Conservation (phyloP, 148 eudicot genomes). For the Cornus controversa region DNA sequence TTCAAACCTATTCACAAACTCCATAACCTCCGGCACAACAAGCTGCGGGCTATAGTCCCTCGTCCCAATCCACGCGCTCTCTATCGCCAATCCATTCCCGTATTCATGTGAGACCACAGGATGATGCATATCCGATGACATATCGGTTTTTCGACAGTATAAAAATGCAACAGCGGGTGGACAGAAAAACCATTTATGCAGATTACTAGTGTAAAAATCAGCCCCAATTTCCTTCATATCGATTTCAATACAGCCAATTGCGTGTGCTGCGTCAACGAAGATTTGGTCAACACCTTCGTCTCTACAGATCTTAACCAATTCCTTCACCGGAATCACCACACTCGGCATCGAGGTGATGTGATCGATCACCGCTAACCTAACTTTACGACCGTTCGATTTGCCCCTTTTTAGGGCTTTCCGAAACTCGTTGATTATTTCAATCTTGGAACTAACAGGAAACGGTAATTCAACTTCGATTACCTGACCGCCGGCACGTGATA, state of each 20-base stretch:
- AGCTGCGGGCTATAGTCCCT: constrained; percentile 76
- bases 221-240: constrained; percentile 72
- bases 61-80: constrained; percentile 80
- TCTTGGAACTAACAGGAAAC: constrained; percentile 48
- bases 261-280: constrained; percentile 69
- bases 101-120: constrained; percentile 78
- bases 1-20: constrained; percentile 61
- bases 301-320: constrained; percentile 61
- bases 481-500: constrained; percentile 61
- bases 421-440: constrained; percentile 53
- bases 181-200: constrained; percentile 81
- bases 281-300: constrained; percentile 69
- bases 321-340: constrained; percentile 65
- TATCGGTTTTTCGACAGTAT: constrained; percentile 44
- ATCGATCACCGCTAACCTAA: constrained; percentile 75
- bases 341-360: constrained; percentile 83
- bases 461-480: constrained; percentile 74
- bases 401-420: constrained; percentile 49
- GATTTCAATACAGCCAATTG: constrained; percentile 56
- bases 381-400: constrained; percentile 39
- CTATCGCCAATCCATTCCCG: constrained; percentile 68
- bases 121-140: constrained; percentile 43
- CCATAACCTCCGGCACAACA: constrained; percentile 65
- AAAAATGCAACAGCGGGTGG: constrained; percentile 74
- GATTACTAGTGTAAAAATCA: constrained; percentile 71